Base-by-base conservation (phyloP, 805 yeast species). In the Teunomyces funiuensis region DNA sequence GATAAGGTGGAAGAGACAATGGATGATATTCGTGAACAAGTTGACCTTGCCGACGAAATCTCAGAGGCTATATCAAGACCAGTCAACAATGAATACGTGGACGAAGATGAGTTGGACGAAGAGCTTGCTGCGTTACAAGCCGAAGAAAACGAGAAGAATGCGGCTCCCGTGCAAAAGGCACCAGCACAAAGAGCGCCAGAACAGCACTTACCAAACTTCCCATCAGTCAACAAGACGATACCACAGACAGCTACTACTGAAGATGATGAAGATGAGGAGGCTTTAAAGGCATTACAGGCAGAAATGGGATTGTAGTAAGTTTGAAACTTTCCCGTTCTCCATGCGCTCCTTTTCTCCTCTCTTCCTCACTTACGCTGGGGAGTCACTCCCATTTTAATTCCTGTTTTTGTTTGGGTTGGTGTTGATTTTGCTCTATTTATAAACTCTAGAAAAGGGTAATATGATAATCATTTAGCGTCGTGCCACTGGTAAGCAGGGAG, bases 11-110 rank as follows among this genome's bases (percentile, higher is more conserved):
- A 93, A 61, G 85, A 83, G 54, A 91, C 97, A 6, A 91, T 93
- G 98, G 99, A 93, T 63, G 96, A 91, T 47, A 88, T 95, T 49
- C 80, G 98, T 53, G 99, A 93, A 61, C 98, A 93, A 66, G 95
- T 91, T 39, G 97, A 91, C 56, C 73, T 88, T 55, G 86, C 96
- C 31, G 97, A 89, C 52, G 99, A 93, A 71, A 89, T 93, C 41
- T 83, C 95, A 37, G 97, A 93, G 43, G 98, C 99, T 28, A 89
- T 93, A 44, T 85, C 96, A 37, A 80, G 96, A 67, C 97, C 99
- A 5, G 77, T 93, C 51, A 95, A 95, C 41, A 75, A 75, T 39
- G 96, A 88, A 43, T 82, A 77, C 51, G 72, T 83, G 23, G 96
- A 87, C 58, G 95, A 88, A 54, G 97, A 89, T 54, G 99, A 93